Conservation (phyloP, 2,329 filamentous ascomycete genomes). For the Fusarium sp. region DNA sequence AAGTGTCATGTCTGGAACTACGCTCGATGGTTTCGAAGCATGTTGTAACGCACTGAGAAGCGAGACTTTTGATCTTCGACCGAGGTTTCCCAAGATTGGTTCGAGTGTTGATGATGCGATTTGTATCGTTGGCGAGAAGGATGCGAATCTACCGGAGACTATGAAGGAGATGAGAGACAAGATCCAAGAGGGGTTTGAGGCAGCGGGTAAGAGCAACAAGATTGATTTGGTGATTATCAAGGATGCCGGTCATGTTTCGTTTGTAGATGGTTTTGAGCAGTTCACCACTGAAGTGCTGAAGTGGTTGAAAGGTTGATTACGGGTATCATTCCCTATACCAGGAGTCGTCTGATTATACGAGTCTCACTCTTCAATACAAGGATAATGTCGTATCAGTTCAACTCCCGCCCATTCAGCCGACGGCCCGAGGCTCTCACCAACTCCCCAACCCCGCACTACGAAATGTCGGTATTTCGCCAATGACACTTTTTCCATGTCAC, state of each 20-base stretch:
- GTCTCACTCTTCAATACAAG: not conserved
- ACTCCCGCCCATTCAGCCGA: not conserved
- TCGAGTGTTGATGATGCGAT: slow-evolving; percentile 46
- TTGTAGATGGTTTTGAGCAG: slow-evolving; percentile 48
- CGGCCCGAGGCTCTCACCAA: not conserved
- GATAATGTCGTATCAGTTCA: not conserved
- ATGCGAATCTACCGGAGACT: slow-evolving; percentile 49
- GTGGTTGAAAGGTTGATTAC: slow-evolving; percentile 8
- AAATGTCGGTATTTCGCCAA: not conserved
- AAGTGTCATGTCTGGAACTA: slow-evolving; percentile 48
- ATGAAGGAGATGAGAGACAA: slow-evolving; percentile 50
- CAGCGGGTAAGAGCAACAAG: slow-evolving; percentile 32
- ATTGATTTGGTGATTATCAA: slow-evolving; percentile 48
- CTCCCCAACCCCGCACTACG: not conserved
- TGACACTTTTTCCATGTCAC: not conserved
- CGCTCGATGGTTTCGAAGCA: slow-evolving; percentile 51
- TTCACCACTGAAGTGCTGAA: slow-evolving; percentile 34
- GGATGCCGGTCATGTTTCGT: slow-evolving; percentile 50
- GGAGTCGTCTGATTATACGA: too few relatives aligned
- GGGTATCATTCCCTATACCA: too few relatives aligned
- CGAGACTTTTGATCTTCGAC: slow-evolving; percentile 50
- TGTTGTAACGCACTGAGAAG: slow-evolving; percentile 51
- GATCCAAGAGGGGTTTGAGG: slow-evolving; percentile 46
- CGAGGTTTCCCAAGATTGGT: slow-evolving; percentile 46
- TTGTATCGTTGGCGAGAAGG: slow-evolving; percentile 52